Evolutionary conservation across 78 protist genomes (phyloP).

Genomic region (Dictyostelium discoideum): dicty_2.7 NC_007088.5:3869501-3870000

Average conservation of each 20-base stretch:
- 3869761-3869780: constrained; percentile 96
- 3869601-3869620: constrained; percentile 89
- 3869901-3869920: constrained; percentile 56
- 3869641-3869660: constrained; percentile 87
- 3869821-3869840: constrained; percentile 90
- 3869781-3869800: constrained; percentile 97
- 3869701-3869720: constrained; percentile 91
- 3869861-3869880: neutral
- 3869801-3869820: constrained; percentile 95
- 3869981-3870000: constrained; percentile 47
- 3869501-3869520: constrained; percentile 38
- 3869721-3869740: constrained; percentile 61
- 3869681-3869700: constrained; percentile 95
- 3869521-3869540: constrained; percentile 46
- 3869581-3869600: constrained; percentile 93
- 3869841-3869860: constrained; percentile 87
- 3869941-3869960: constrained; percentile 45
- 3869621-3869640: constrained; percentile 92
- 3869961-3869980: constrained; percentile 17
- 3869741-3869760: constrained; percentile 92
- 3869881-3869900: constrained; percentile 14
- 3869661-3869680: constrained; percentile 98
- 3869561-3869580: constrained; percentile 85
- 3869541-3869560: constrained; percentile 33
- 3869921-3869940: constrained; percentile 76